A percentile compares a stretch with the other conserved stretches of the same genome.
phyloP scores from a whole-genome alignment of 257 asterid species.

The Prunella vulgaris region DNA sequence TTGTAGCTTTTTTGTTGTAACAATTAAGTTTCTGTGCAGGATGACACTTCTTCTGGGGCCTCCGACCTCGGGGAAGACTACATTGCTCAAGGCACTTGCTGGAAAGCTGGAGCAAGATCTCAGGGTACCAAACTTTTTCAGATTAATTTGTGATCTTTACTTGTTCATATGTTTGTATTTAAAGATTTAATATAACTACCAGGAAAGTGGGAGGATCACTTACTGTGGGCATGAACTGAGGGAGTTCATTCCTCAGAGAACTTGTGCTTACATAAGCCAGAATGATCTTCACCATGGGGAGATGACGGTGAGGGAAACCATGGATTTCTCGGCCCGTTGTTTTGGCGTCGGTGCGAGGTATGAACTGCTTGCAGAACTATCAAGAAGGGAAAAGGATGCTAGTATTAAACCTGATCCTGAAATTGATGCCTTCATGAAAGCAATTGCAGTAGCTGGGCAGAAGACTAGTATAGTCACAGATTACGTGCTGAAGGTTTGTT shows the following conservation, averaged over 20 bases:
- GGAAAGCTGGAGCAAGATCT: constrained; percentile 57
- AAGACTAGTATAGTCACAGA: constrained; percentile 56
- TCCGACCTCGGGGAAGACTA: constrained; percentile 58
- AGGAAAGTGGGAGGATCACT: constrained; percentile 45
- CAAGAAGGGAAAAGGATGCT: constrained; percentile 48
- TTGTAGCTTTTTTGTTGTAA: constrained; percentile 15
- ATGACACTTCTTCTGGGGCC: constrained; percentile 65
- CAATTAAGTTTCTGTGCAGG: constrained; percentile 21
- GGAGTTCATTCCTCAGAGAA: constrained; percentile 53
- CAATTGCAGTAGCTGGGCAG: constrained; percentile 56
- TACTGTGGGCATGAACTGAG: constrained; percentile 52
- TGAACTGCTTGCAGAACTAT: constrained; percentile 46
- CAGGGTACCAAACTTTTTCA: constrained; percentile 30
- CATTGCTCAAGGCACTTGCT: constrained; percentile 49
- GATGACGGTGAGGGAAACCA: constrained; percentile 56
- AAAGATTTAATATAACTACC: neutral
- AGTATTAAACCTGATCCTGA: constrained; percentile 61
- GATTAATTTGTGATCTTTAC: neutral
- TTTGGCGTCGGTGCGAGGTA: constrained; percentile 53
- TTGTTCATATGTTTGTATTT: neutral
- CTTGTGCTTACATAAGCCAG: constrained; percentile 56
- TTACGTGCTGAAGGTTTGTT: constrained; percentile 52
- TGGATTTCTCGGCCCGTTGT: constrained; percentile 49
- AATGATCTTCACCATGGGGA: constrained; percentile 66
- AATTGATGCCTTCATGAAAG: constrained; percentile 61